These are phyloP conservation scores for Macaranga tanarius DNA, from an alignment of 441 rosid species.

Conservation along the genomic window DNA sequence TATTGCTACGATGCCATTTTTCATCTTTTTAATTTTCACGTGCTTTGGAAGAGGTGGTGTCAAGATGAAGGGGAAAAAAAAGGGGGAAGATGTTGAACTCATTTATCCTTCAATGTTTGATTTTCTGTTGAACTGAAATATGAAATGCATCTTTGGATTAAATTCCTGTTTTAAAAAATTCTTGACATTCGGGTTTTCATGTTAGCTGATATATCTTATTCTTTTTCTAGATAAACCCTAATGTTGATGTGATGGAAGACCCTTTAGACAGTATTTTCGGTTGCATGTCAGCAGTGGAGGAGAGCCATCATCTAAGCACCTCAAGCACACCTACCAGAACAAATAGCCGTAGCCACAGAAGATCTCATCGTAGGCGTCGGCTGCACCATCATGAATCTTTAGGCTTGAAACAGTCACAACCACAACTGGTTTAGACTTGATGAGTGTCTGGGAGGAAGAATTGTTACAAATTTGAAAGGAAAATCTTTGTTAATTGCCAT, in stretches of 20 bases:
- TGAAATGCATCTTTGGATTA: not conserved
- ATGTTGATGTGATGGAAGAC: slow-evolving; percentile 40
- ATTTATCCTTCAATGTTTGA: not conserved
- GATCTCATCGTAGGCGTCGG: slow-evolving; percentile 45
- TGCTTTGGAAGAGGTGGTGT: not conserved
- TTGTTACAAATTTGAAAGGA: not conserved
- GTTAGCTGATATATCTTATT: slow-evolving; percentile 17
- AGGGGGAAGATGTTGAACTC: not conserved
- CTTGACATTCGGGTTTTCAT: slow-evolving; percentile 1
- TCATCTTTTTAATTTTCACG: not conserved
- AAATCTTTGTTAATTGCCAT: not conserved
- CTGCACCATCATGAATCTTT: slow-evolving; percentile 33
- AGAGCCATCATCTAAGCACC: slow-evolving; percentile 30
- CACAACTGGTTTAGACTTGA: not conserved
- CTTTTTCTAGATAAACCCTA: slow-evolving; percentile 36
- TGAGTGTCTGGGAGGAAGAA: not conserved
- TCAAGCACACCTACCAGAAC: slow-evolving; percentile 29
- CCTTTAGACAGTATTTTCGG: slow-evolving; percentile 62
- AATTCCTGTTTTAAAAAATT: slow-evolving; percentile 11
- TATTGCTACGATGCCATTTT: not conserved
- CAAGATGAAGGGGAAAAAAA: not conserved
- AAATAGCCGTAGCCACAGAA: slow-evolving; percentile 36
- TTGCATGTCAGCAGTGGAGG: slow-evolving; percentile 32
- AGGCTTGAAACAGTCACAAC: slow-evolving; percentile 15
- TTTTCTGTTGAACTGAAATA: not conserved